Base-by-base conservation (phyloP, 352 stramenopile species). In the Peronospora tabacina region DNA sequence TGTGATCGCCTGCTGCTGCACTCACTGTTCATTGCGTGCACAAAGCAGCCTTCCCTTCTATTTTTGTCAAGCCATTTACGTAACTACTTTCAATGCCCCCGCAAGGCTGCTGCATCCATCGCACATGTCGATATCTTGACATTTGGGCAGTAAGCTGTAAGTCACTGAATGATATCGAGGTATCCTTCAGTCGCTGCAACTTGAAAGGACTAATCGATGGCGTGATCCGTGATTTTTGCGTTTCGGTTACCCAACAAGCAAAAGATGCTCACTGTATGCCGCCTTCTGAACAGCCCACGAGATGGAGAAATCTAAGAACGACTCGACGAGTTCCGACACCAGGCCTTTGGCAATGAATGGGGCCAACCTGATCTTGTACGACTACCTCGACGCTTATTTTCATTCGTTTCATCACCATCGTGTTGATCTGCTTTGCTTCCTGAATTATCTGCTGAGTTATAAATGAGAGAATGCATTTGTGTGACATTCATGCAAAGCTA, bases 71-170 rank as follows among this genome's bases (percentile, higher is more conserved):
- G 61, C 57, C 69, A 88, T 40, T 78, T 49, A n/a, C n/a, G n/a
- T n/a, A 20, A 88, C 53, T n/a, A 85, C 49, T 0, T 66, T 38
- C 5, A 82, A 42, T 75, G 72, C 0, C 77, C 77, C 28, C 63
- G 61, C 42, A 80, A 75, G n/a, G 77, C 77, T 10, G 77, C 77
- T 24, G 76, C 75, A 65, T 88, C 77, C 75, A 88, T 86, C 6
- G 77, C 66, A 17, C 52, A 49, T 11, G 64, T 66, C 26, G 70
- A 75, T 26, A 68, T 58, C 20, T 52, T 61, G 26, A 53, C 42
- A 5, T 74, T 35, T 1, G 61, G 58, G 10, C 56, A 33, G 40
- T 76, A 72, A 4, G 44, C 58, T 13, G 49, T 62, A 16, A 81
- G 58, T 63, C 68, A 78, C 48, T 71, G 48, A 11, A 81, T 37